Evolutionary conservation across 805 yeast species (phyloP).

Genomic region (Hemisphaericaspora nanyangensis): DNA sequence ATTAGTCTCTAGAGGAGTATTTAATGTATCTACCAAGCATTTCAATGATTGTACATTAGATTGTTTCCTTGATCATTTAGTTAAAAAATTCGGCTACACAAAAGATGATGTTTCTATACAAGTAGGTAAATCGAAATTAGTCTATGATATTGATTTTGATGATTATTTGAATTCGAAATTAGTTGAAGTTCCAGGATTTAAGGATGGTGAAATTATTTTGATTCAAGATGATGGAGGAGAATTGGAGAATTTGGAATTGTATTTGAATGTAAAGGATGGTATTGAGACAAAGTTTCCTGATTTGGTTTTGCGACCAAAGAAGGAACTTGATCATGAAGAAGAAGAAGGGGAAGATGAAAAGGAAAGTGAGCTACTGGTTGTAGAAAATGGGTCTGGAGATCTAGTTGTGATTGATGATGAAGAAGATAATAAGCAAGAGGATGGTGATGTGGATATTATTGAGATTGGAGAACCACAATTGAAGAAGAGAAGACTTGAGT

Average conservation of each 20-base stretch:
- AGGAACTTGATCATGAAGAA: conserved; percentile 1
- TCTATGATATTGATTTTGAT: conserved; percentile 86
- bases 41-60: conserved; percentile 35
- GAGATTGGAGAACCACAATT: conserved; percentile 8
- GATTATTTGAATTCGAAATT: conserved; percentile 59
- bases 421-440: conserved; percentile 9
- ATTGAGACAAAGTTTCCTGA: conserved; percentile 10
- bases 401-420: conserved; percentile 10
- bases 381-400: background rate
- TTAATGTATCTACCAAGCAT: conserved; percentile 26
- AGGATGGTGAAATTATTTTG: conserved; percentile 58
- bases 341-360: conserved; percentile 1
- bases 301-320: conserved; percentile 14
- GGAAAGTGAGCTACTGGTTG: background rate
- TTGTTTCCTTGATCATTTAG: conserved; percentile 50
- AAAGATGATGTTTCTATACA: conserved; percentile 54
- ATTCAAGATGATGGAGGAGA: conserved; percentile 79
- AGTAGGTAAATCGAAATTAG: conserved; percentile 53
- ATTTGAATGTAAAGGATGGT: conserved; percentile 28
- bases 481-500: conserved; percentile 6
- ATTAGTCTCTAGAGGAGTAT: conserved; percentile 49
- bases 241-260: conserved; percentile 60
- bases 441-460: conserved; percentile 7
- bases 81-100: conserved; percentile 47
- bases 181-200: conserved; percentile 47